Percentiles rank a stretch among this genome's conserved stretches.
These are phyloP conservation scores for Xylaria arbuscula DNA, from an alignment of 2,329 filamentous ascomycete genomes.

Conservation along the genomic window DNA sequence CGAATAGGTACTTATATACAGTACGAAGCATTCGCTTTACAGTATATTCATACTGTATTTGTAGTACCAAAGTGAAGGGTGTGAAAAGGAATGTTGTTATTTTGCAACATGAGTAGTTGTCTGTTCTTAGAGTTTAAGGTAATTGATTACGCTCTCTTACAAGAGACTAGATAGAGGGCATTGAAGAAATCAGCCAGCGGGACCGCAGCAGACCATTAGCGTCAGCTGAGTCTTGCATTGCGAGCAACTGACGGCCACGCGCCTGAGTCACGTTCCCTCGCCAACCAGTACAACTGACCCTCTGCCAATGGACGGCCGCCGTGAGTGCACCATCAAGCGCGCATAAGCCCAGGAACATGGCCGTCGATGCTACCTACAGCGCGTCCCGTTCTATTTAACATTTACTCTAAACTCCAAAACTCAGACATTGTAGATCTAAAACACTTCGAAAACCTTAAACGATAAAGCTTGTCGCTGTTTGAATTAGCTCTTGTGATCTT, in stretches of 20 bases:
- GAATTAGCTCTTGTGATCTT: conserved; percentile 9
- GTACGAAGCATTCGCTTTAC: background rate
- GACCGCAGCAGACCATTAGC: conserved; percentile 21
- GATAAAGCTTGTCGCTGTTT: background rate
- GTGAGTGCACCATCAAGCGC: conserved; percentile 19
- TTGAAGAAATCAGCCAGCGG: conserved; percentile 17
- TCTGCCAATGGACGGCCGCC: conserved; percentile 25
- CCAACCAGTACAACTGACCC: conserved; percentile 35
- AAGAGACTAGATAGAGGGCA: too few species aligned
- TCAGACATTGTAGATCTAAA: background rate
- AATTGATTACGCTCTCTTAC: background rate
- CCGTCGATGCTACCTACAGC: conserved; percentile 3
- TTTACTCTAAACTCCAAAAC: background rate
- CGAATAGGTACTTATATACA: background rate
- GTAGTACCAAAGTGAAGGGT: too few species aligned
- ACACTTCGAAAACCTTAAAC: background rate
- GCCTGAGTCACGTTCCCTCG: conserved; percentile 41
- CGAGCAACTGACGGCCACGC: conserved; percentile 28
- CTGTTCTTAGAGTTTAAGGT: background rate
- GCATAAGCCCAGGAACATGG: conserved; percentile 32
- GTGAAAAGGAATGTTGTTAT: background rate
- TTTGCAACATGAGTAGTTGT: background rate
- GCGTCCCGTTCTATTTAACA: background rate
- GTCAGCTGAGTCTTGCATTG: conserved; percentile 23
- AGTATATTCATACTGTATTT: background rate